phyloP scores from a whole-genome alignment of 345 rosid genomes.

The Passiflora organensis region DNA sequence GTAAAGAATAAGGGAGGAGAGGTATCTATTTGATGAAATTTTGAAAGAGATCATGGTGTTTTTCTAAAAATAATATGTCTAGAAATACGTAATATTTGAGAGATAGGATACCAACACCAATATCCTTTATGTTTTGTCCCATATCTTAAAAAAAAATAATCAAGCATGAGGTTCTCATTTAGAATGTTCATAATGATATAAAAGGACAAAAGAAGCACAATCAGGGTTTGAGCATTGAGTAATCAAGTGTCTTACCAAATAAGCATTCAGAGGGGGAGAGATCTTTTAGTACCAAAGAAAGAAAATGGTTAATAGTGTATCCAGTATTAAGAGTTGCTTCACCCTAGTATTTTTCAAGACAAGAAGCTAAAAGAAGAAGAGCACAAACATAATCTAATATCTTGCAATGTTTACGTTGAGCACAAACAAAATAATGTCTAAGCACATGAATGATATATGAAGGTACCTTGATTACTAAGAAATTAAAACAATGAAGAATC shows the following conservation, averaged over 20 bases:
- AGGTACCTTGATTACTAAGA: background rate
- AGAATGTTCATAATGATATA: slow-evolving; percentile 1
- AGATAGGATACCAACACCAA: no score
- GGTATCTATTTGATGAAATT: background rate
- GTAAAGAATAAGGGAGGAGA: background rate
- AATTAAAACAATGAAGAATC: background rate
- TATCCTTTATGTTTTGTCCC: no score
- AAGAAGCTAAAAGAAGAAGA: background rate
- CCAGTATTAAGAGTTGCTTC: background rate
- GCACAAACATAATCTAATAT: background rate
- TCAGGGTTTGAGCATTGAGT: background rate
- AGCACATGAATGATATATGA: background rate
- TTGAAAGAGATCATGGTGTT: background rate
- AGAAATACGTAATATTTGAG: no score
- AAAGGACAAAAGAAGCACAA: background rate
- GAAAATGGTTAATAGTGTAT: background rate
- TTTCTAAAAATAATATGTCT: background rate
- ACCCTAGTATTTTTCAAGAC: no score
- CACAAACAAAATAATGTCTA: background rate
- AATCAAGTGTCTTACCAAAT: background rate
- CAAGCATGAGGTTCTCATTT: background rate
- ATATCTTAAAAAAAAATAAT: no score
- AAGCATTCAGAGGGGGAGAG: background rate
- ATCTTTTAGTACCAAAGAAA: background rate
- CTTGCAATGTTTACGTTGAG: background rate